Base-by-base conservation (phyloP, 345 rosid species). In the Lenwebbia sp. region DNA sequence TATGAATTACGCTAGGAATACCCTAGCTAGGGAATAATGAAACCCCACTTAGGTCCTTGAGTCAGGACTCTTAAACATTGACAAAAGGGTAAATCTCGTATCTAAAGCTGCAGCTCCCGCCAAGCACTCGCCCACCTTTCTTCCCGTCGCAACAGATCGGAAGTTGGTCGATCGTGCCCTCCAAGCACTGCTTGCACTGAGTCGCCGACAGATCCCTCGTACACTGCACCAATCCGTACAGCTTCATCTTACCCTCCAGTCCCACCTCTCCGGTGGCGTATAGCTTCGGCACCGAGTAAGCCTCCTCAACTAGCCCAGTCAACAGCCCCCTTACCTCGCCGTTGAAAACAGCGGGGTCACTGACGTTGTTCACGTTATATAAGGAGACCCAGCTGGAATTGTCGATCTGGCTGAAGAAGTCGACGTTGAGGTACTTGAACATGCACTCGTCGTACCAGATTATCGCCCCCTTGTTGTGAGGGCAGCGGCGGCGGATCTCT, bases 41-140 rank as follows among this genome's bases (percentile, higher is more conserved):
- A 49, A 50, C 57, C 41, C 11, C 51, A 23, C 28, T 8, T n/a
- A 74, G 51, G 30, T 49, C 70, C 40, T 21, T 2, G 57, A 49
- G 54, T n/a, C 2, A 15, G 37, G 75, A 62, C 75, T 30, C 84
- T 50, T 70, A 86, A 75, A 85, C 87, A 51, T 84, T 88, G 65
- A 93, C 91, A 85, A 92, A n/a, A 49, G 95, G 94, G 85, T 92
- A 91, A 52, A 89, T 91, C 86, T 95, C 98, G 82, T 94, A 95
- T 90, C 95, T 88, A 88, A 95, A 88, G 84, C 87, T 93, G 78
- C 98, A 95, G 50, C 95, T 95, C 13, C 90, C 93, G 82, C 91
- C 87, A 30, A 94, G 85, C 56, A 89, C 91, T 85, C 93, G 88
- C 1, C 98, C 98, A 22, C 96, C 95, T 87, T 89, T 90, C 89